Percentiles rank a stretch among this genome's conserved stretches.
These are phyloP conservation scores for Diutina siamensis DNA, from an alignment of 1,139 yeast genomes.

Conservation along the genomic window DNA sequence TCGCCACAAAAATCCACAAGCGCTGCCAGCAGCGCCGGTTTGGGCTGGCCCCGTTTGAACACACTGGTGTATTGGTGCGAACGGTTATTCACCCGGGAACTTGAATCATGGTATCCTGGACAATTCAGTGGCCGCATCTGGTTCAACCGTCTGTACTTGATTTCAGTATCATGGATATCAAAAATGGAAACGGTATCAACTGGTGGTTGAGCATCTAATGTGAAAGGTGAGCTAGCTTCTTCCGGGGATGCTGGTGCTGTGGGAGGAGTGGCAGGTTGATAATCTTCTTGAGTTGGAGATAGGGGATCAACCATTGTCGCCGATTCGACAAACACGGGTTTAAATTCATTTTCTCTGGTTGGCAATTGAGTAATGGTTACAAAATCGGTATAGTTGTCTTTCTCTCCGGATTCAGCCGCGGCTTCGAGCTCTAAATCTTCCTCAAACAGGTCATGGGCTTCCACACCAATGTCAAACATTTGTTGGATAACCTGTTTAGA, in stretches of 20 bases:
- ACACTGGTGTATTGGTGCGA: neutral
- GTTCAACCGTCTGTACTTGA: neutral
- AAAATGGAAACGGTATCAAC: neutral
- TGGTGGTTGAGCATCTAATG: neutral
- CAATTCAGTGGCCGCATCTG: neutral
- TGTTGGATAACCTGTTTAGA: conserved; percentile 13
- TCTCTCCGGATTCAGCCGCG: neutral
- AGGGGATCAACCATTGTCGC: neutral
- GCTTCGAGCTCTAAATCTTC: neutral
- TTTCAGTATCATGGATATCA: neutral
- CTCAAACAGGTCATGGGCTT: neutral
- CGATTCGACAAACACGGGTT: too few relatives aligned
- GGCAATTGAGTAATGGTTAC: neutral
- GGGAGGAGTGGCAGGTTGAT: neutral
- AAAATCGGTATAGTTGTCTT: neutral
- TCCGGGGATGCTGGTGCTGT: neutral
- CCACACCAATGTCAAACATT: conserved; percentile 47
- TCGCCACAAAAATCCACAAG: conserved; percentile 4
- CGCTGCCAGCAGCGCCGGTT: conserved; percentile 6
- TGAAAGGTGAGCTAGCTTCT: conserved; percentile 1
- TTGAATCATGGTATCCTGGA: neutral
- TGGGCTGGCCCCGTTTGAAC: conserved; percentile 1
- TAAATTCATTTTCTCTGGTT: too few relatives aligned
- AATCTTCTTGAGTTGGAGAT: neutral
- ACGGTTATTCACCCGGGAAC: neutral